phyloP scores from a whole-genome alignment of 345 rosid species.

The Triadica sebifera region DNA sequence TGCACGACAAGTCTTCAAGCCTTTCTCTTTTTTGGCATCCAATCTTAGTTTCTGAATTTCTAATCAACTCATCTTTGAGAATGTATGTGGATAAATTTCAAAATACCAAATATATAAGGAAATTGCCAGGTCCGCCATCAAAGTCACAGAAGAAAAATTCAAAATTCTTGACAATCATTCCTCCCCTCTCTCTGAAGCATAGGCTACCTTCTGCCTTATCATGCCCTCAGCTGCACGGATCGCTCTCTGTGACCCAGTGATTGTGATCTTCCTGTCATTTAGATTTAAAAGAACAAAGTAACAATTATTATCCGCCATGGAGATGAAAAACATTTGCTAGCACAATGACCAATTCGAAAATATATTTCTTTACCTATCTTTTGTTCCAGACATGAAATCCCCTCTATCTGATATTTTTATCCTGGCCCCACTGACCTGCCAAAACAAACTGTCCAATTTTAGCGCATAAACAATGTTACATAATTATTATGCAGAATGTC shows the following conservation, averaged over 20 bases:
- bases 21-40: slow-evolving; percentile 10
- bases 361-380: slow-evolving; percentile 57
- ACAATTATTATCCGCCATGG: not conserved
- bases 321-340: not conserved
- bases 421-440: slow-evolving; percentile 89
- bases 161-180: slow-evolving; percentile 37
- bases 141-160: slow-evolving; percentile 20
- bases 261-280: slow-evolving; percentile 79
- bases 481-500: slow-evolving; percentile 8
- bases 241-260: slow-evolving; percentile 89
- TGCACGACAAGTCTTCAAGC: slow-evolving; percentile 17
- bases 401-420: slow-evolving; percentile 96
- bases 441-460: slow-evolving; percentile 11
- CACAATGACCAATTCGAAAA: not conserved
- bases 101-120: slow-evolving; percentile 14
- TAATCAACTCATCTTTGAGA: slow-evolving; percentile 13
- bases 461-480: slow-evolving; percentile 2
- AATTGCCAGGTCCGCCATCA: slow-evolving; percentile 15
- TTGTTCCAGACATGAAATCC: slow-evolving; percentile 91
- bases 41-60: slow-evolving; percentile 18
- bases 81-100: slow-evolving; percentile 15
- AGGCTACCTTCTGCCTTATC: slow-evolving; percentile 91
- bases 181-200: slow-evolving; percentile 71
- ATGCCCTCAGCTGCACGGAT: slow-evolving; percentile 78
- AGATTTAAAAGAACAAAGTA: not conserved